These are phyloP conservation scores for Neostapfia colusana DNA, from an alignment of 176 grass and related monocot species.

Conservation along the genomic window DNA sequence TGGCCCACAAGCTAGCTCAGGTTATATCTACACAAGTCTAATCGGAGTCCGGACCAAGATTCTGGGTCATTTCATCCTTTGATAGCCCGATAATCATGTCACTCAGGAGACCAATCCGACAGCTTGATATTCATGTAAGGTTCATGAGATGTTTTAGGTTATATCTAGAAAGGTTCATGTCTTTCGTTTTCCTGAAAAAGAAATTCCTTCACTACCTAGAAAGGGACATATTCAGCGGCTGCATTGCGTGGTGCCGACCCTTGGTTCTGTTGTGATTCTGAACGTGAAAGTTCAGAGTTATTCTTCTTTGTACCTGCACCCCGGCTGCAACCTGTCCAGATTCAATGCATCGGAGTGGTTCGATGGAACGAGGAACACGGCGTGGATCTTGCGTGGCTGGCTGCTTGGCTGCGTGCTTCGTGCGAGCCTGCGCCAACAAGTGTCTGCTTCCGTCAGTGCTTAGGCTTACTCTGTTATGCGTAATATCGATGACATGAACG, in stretches of 20 bases:
- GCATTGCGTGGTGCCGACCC: not conserved
- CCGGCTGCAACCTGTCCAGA: not conserved
- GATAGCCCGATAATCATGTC: too few species aligned
- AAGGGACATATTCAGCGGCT: not conserved
- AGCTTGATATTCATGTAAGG: too few species aligned
- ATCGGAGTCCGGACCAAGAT: too few species aligned
- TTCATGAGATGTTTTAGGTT: too few species aligned
- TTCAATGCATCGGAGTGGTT: not conserved
- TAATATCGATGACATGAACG: not conserved
- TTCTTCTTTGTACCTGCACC: not conserved
- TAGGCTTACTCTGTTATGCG: not conserved
- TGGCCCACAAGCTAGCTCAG: too few species aligned
- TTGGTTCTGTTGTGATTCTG: not conserved
- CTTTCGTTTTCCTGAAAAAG: too few species aligned
- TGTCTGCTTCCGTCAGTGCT: not conserved
- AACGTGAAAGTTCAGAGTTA: too few species aligned
- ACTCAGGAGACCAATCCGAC: too few species aligned
- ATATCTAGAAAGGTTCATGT: too few species aligned
- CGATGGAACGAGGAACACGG: not conserved
- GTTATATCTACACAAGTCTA: too few species aligned
- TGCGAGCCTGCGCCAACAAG: not conserved
- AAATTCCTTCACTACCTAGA: not conserved
- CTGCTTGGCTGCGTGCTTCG: not conserved
- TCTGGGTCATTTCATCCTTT: too few species aligned
- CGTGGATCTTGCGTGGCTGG: not conserved